Evolutionary conservation across 345 rosid species (phyloP), one percentile per base, ranked within the genome.

Genomic region (Populus alba): DNA sequence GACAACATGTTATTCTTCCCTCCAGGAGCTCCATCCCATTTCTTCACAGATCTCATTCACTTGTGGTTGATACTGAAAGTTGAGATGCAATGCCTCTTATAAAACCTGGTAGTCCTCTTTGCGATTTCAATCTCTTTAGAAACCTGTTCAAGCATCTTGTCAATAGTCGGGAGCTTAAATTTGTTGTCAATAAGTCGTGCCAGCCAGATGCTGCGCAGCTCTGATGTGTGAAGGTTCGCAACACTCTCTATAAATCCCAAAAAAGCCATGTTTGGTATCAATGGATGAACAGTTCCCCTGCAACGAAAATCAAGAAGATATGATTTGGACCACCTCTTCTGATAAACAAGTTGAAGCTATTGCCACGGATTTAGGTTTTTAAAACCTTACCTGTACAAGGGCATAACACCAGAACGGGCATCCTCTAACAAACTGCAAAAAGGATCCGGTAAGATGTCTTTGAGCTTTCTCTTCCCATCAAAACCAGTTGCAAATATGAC

Each of bases 1-100:
- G 87, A 82, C 15, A 92, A 59, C 85, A 86, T 83, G 83, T 76
- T 91, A 35, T 83, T 72, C 86, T 95, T 95, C 85, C 85, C 98
- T 87, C 90, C 90, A 83, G 57, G 91, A 73, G 66, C 77, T 87
- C 89, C 93, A 87, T 10, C 95, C 97, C 94, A 94, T 91, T 80
- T 94, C 97, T 71, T 85, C 81, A 75, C 97, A 94, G 65, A 94
- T 77, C 67, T 90, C 97, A 77, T 95, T 95, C 97, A 0, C 90
- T 88, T 88, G 77, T 93, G 97, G 70, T 91, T 90, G 85, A 95
- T 95, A 81, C 98, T 95, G 82, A 81, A 93, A 20, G 98, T 93
- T 22, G 98, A 90, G 25, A 93, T 93, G 86, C 98, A 95, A 62
- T 92, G 94, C 80, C 93, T 89, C 76, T 90, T 87, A 81, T 92